phyloP scores from a whole-genome alignment of 805 yeast genomes.

The Candida xiaguanensis region DNA sequence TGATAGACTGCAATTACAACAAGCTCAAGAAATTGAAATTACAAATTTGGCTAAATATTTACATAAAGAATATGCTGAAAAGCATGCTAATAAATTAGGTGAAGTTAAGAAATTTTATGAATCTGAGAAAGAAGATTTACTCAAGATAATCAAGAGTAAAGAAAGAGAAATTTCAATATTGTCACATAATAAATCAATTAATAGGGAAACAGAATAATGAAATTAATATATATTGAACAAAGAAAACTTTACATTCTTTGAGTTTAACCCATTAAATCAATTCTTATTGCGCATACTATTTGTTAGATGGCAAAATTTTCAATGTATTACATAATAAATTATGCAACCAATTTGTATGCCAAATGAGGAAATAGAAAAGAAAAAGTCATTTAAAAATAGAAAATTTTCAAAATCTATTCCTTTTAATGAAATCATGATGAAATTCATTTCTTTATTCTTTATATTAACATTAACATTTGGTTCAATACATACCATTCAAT shows the following conservation, averaged over 20 bases:
- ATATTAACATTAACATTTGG: background rate
- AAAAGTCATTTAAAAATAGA: background rate
- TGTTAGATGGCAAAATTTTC: background rate
- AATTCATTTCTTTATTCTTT: background rate
- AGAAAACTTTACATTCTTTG: too few species aligned
- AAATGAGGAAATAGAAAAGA: background rate
- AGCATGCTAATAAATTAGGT: slow-evolving; percentile 70
- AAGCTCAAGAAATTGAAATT: slow-evolving; percentile 49
- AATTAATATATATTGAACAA: too few species aligned
- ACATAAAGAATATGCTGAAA: slow-evolving; percentile 69
- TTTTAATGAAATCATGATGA: background rate
- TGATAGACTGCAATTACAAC: slow-evolving; percentile 24
- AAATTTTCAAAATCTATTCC: background rate
- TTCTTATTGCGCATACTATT: too few species aligned
- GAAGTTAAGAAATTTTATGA: slow-evolving; percentile 40
- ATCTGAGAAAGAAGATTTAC: slow-evolving; percentile 36
- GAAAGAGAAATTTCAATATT: slow-evolving; percentile 52
- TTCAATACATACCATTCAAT: slow-evolving; percentile 12
- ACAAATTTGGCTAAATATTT: slow-evolving; percentile 66
- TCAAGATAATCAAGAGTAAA: slow-evolving; percentile 41
- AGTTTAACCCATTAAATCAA: too few species aligned
- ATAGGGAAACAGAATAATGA: too few species aligned
- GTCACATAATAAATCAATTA: slow-evolving; percentile 17
- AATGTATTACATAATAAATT: too few species aligned
- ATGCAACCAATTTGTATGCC: background rate